A percentile compares a stretch with the other conserved stretches of the same genome.
Conservation (phyloP, 441 rosid genomes). For the Pelargonium citronellum region DNA sequence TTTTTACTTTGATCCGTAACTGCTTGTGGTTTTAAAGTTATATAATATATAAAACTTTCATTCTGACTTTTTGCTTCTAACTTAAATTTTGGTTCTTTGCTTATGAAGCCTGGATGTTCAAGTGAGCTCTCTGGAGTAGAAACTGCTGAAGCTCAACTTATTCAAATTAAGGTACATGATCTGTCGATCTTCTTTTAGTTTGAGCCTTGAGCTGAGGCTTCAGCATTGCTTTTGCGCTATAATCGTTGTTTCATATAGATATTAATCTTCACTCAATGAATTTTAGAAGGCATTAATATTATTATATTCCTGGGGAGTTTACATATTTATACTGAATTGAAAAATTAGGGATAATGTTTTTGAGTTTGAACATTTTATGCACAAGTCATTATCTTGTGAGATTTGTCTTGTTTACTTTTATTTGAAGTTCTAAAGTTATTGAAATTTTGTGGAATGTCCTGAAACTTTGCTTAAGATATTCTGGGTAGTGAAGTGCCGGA, state of each 20-base stretch:
- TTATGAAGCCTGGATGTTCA: slow-evolving; percentile 79
- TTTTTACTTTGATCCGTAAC: not conserved
- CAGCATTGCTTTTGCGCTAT: not conserved
- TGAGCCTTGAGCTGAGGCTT: not conserved
- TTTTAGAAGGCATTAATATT: not conserved
- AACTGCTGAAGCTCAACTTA: slow-evolving; percentile 59
- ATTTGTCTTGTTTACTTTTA: not conserved
- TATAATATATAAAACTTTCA: not conserved
- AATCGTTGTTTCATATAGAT: not conserved
- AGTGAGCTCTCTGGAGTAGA: slow-evolving; percentile 71
- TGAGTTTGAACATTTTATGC: not conserved
- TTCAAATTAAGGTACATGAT: slow-evolving; percentile 62
- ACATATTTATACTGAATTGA: not conserved
- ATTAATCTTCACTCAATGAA: not conserved
- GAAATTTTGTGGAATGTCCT: not conserved
- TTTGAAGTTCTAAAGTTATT: slow-evolving; percentile 2
- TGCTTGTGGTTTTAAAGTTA: not conserved
- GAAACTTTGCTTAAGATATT: not conserved
- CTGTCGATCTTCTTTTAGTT: too few relatives aligned
- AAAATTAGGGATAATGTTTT: not conserved
- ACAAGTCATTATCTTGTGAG: not conserved
- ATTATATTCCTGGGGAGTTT: not conserved
- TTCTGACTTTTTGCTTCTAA: slow-evolving; percentile 8
- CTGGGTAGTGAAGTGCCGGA: not conserved
- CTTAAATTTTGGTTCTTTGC: slow-evolving; percentile 13